Base-by-base conservation (phyloP, 495 filamentous ascomycete genomes). In the Hypoxylon cercidicola region DNA sequence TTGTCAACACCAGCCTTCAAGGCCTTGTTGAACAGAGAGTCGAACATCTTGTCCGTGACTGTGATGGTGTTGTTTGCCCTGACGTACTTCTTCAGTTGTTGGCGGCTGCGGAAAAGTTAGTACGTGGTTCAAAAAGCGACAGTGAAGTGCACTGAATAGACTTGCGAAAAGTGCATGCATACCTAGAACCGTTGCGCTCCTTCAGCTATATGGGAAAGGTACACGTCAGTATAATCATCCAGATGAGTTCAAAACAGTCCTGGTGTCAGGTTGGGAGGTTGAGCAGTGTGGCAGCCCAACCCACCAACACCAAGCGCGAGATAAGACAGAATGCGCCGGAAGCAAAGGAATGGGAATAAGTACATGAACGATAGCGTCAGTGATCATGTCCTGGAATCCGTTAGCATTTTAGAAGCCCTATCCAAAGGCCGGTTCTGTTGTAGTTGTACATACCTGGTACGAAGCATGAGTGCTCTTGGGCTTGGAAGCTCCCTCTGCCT, bases 31-130 rank as follows among this genome's bases (percentile, higher is more conserved):
- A 99, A 93, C 70, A 94, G 89, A 64, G 86, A 85, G 75, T 95
- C 93, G 76, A 98, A 98, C 74, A 87, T 87, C 46, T 81, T 82
- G 70, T 89, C 87, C 32, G 81, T 84, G 52, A 87, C 85, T 56
- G 81, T 83, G 77, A 96, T 86, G 75, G 89, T 90, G 87, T 98
- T 97, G 89, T 99, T 98, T 70, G 90, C 88, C 77, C 86, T 85
- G 72, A 99, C 91, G 82, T 98, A 99, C 79, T 99, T 97, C 90
- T 97, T 97, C 76, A 99, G 88, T 23, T 91, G 90, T 77, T 93
- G 90, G 68, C 95, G 96, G 81, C 95, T 99, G 74, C 71, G 49
- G 37, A 41, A 47, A 40, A 51, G 73, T 79, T 71, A 81, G 84
- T 76, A 41, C 40, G 10, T 46, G 35, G 25, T 35, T 21, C 28